Evolutionary conservation across 768 basidiomycete genomes (phyloP).

Genomic region (Suillus sp.): DNA sequence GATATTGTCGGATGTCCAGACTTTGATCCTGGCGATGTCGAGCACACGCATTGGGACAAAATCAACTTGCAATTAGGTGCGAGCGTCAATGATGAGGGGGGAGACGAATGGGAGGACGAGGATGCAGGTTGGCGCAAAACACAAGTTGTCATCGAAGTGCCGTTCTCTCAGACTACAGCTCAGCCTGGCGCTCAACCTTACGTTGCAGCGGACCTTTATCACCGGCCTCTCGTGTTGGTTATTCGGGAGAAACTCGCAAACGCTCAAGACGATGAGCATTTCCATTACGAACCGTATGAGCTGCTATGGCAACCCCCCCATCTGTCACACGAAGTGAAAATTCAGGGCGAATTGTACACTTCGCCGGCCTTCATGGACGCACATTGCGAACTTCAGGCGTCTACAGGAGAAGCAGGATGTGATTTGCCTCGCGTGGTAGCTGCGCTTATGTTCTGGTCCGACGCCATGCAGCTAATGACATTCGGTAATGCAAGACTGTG

Average conservation of each 20-base stretch:
- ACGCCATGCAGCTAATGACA: conserved; percentile 23
- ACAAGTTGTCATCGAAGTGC: neutral
- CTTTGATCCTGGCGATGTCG: too few species aligned
- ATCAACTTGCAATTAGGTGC: too few species aligned
- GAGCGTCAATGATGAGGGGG: too few species aligned
- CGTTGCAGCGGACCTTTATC: neutral
- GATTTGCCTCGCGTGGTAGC: conserved; percentile 18
- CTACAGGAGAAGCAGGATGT: conserved; percentile 19
- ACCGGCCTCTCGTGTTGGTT: neutral
- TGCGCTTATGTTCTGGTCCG: conserved; percentile 24
- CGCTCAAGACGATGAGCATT: neutral
- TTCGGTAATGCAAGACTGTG: conserved; percentile 26
- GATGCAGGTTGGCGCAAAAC: neutral
- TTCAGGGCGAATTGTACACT: neutral
- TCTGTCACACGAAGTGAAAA: neutral
- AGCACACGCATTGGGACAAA: too few species aligned
- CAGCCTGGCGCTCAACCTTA: neutral
- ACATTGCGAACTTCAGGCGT: conserved; percentile 21
- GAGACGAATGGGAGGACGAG: too few species aligned
- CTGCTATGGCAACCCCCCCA: neutral
- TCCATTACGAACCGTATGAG: neutral
- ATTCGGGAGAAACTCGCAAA: neutral
- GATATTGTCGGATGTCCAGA: too few species aligned
- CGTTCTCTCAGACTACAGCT: neutral
- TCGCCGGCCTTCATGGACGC: neutral